Percentiles rank a stretch among this genome's conserved stretches.
Evolutionary conservation across 192 early-diverging fungal genomes (phyloP).

Genomic region (Coemansia sp.): DNA sequence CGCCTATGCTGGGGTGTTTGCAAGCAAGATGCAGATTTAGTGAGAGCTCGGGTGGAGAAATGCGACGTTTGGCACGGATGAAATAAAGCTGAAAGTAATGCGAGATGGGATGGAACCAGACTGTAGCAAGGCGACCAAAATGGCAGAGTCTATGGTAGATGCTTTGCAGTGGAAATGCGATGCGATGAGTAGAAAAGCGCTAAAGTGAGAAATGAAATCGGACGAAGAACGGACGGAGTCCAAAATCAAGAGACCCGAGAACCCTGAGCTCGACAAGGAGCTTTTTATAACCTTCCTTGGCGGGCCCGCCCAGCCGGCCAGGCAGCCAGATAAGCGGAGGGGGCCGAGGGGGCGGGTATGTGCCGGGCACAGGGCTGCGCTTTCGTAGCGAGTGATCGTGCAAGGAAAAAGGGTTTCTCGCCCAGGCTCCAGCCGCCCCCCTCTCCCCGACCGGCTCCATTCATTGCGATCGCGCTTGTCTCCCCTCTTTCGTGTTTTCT

Average conservation of each 20-base stretch:
- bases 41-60: not conserved
- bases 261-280: constrained; percentile 5
- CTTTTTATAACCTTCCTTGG: constrained; percentile 9
- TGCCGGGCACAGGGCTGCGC: constrained; percentile 10
- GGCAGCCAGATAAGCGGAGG: constrained; percentile 3
- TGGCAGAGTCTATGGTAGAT: not conserved
- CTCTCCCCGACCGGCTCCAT: not conserved
- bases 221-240: not conserved
- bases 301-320: constrained; percentile 7
- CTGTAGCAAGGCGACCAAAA: not conserved
- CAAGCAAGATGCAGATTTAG: not conserved
- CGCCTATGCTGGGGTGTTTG: not conserved
- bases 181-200: constrained; percentile 15
- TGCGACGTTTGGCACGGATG: constrained; percentile 6
- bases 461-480: constrained; percentile 2
- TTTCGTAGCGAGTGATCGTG: constrained; percentile 9
- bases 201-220: constrained; percentile 6
- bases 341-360: constrained; percentile 8
- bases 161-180: constrained; percentile 2
- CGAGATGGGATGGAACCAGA: not conserved
- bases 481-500: not conserved
- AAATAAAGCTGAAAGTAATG: too few species aligned
- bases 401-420: constrained; percentile 11
- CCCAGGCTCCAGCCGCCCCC: constrained; percentile 15
- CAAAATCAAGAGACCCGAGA: constrained; percentile 12